Conservation (phyloP, 2,329 filamentous ascomycete genomes). For the Fusarium chuoi region DNA sequence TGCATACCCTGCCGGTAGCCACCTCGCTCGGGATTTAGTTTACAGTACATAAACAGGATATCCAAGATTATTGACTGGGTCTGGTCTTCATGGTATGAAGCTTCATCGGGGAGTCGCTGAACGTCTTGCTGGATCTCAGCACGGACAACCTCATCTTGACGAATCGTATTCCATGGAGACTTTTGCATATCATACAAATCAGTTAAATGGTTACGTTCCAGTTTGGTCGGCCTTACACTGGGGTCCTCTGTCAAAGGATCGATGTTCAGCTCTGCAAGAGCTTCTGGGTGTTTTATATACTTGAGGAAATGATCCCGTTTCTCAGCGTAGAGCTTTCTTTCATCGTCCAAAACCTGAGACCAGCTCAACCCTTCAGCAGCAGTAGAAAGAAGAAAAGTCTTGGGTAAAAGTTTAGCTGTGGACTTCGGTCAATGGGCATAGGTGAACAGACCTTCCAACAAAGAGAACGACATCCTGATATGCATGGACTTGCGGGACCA, state of each 20-base stretch:
- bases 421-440: background rate
- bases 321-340: conserved; percentile 78
- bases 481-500: conserved; percentile 69
- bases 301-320: conserved; percentile 79
- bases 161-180: conserved; percentile 91
- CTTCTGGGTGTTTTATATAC: conserved; percentile 85
- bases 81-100: conserved; percentile 83
- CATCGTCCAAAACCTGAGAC: conserved; percentile 72
- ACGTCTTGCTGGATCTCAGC: conserved; percentile 96
- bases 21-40: conserved; percentile 84
- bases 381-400: conserved; percentile 86
- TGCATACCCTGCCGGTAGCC: conserved; percentile 99
- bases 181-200: conserved; percentile 51
- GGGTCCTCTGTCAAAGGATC: conserved; percentile 90
- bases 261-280: conserved; percentile 73
- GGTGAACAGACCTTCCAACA: conserved; percentile 82
- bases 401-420: conserved; percentile 19
- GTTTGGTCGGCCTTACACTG: conserved; percentile 53
- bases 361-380: conserved; percentile 73
- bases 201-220: conserved; percentile 5
- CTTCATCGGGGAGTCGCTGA: conserved; percentile 89
- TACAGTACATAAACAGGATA: conserved; percentile 93
- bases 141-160: conserved; percentile 83
- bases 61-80: conserved; percentile 87
- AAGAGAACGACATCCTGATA: conserved; percentile 81